Base-by-base conservation (phyloP, 441 rosid species). In the Populus tomentosa region DNA sequence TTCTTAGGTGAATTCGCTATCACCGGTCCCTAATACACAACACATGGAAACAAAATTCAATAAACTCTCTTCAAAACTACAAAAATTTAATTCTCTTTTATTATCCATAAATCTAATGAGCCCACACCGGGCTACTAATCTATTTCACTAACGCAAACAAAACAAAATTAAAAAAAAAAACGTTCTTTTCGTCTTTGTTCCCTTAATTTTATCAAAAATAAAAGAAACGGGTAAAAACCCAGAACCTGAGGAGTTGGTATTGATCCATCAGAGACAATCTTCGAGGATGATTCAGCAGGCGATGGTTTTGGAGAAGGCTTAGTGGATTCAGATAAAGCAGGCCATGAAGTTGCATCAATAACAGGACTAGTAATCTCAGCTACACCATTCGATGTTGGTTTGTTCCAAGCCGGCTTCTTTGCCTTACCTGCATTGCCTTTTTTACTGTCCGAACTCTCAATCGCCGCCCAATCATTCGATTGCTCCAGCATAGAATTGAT, bases 341-440 rank as follows among this genome's bases (percentile, higher is more conserved):
- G 98, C 99, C 98, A 95, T 1, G 87, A 85, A 56, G 85, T 82
- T 33, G 93, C 89, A 79, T 89, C 98, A 91, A 94, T 95, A 38
- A 90, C 88, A 63, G 91, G 84, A 40, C 80, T 89, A 0, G 78
- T 75, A 0, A 73, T 76, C 74, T 79, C 85, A 30, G 86, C 79
- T 10, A 86, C 89, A 76, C 88, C 89, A 18, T 91, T 87, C 0
- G 90, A 90, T 76, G 63, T 6, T 32, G 87, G 92, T 82, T 78
- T 87, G 67, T 83, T 91, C 98, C 98, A 91, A 26, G 87, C 92
- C 28, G 86, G 85, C 80, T 75, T 84, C 74, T 82, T 88, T 18
- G 77, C 80, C 69, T 84, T 91, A 10, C 80, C 80, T 56, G 79
- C 74, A 38, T 75, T 69, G 13, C 67, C 74, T 0, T 81, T 70